A percentile compares a stretch with the other conserved stretches of the same genome.
Conservation (phyloP, 768 basidiomycete species). For the Suillus lakei region DNA sequence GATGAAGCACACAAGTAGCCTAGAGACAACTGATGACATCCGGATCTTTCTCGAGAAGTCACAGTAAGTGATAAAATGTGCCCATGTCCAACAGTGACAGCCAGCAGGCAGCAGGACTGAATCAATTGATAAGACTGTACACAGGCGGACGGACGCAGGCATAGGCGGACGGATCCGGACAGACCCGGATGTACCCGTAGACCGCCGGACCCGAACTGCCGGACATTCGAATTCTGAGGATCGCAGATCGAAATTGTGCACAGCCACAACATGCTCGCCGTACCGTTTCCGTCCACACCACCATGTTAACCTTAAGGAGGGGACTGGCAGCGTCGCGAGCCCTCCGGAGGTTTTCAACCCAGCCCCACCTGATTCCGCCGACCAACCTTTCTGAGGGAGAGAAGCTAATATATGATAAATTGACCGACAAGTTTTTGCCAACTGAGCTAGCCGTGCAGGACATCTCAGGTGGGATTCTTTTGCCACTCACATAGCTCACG, state of each 20-base stretch:
- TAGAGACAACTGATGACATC: not conserved
- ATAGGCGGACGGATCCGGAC: too few species aligned
- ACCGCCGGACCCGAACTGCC: too few species aligned
- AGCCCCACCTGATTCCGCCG: slow-evolving; percentile 29
- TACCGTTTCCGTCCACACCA: slow-evolving; percentile 9
- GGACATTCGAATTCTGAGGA: too few species aligned
- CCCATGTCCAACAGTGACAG: too few species aligned
- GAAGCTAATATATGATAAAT: slow-evolving; percentile 68
- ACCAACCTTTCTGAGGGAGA: slow-evolving; percentile 61
- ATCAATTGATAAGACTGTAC: too few species aligned
- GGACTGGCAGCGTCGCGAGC: slow-evolving; percentile 33
- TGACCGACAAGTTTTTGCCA: slow-evolving; percentile 77
- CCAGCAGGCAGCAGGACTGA: too few species aligned
- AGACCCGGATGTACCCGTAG: too few species aligned
- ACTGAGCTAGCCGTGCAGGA: slow-evolving; percentile 87
- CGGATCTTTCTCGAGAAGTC: too few species aligned
- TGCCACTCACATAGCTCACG: slow-evolving; percentile 1
- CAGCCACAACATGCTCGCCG: not conserved
- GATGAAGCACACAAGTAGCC: not conserved
- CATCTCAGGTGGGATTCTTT: slow-evolving; percentile 77
- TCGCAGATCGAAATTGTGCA: not conserved
- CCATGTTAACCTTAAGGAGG: slow-evolving; percentile 42
- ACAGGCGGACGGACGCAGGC: too few species aligned
- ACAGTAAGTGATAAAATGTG: too few species aligned
- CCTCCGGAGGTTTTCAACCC: slow-evolving; percentile 36